Evolutionary conservation across 176 grass and related monocot genomes (phyloP).

Genomic region (Poa annua): DNA sequence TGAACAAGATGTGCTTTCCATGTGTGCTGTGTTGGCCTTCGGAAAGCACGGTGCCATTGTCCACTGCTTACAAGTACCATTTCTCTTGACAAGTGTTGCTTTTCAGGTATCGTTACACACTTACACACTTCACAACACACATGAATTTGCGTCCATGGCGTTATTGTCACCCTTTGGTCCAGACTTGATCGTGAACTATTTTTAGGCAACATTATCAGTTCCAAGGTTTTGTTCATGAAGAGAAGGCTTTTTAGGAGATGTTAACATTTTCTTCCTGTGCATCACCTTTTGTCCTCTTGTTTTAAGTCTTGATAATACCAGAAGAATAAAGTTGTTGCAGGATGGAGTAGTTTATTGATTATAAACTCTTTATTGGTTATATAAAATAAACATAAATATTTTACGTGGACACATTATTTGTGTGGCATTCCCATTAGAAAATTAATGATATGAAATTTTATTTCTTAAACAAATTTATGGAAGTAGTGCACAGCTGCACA

Average conservation of each 20-base stretch:
- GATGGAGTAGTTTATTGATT: background rate
- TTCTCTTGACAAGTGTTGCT: conserved; percentile 2
- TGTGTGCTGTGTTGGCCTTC: background rate
- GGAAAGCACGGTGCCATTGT: background rate
- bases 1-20: background rate
- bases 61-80: background rate
- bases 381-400: background rate
- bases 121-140: background rate
- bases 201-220: background rate
- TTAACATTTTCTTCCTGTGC: background rate
- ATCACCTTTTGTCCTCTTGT: background rate
- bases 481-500: background rate
- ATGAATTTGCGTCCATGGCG: background rate
- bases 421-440: background rate
- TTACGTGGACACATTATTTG: background rate
- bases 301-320: background rate
- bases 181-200: conserved; percentile 4
- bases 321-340: background rate
- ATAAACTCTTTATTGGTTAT: background rate
- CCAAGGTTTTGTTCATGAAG: conserved; percentile 4
- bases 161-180: conserved; percentile 9
- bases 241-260: background rate
- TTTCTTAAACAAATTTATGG: background rate
- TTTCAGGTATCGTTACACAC: background rate
- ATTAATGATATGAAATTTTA: background rate